Evolutionary conservation across 306 rosid species (phyloP), one percentile per base, ranked within the genome.

Genomic region (Fragaria vesca): DNA sequence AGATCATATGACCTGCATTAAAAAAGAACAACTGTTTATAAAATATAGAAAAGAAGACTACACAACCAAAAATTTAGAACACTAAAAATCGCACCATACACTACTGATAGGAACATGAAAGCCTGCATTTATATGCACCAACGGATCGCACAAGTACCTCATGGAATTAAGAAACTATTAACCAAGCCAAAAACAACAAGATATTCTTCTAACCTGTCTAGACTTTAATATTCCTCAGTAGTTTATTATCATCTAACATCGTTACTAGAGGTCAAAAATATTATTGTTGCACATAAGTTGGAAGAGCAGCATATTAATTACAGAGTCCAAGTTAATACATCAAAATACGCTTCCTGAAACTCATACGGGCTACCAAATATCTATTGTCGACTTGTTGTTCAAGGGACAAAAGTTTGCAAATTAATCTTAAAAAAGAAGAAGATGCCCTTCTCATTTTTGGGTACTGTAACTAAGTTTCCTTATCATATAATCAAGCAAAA

Each of bases 1-100:
- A 80, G 48, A 80, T 85, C 87, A 86, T 71, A 84, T 20, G 88
- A 82, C 90, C 97, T 95, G 97, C 84, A 87, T 12, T 46, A 80
- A 72, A 79, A 48, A 36, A 8, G 40, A 43, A 60, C 7, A 36
- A 26, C 36, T 65, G 71, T 28, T 48, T 52, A 46, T n/a, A 16
- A 0, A 73, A 71, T 65, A 36, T 17, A 70, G 62, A 48, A 55
- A 47, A 80, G 32, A 79, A 55, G 46, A 81, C 66, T 6, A 26
- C 38, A 54, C 18, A 71, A 43, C 46, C 54, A 18, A 15, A 73
- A 61, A 32, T 47, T 21, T 38, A 40, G 18, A 16, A 36, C 28
- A 46, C 21, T 54, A 48, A 9, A 62, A 46, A 26, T 69, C 66
- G 79, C 51, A 74, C 55, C 80, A 80, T 26, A 73, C 7, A 8